These are phyloP conservation scores for Colletotrichum gigasporum DNA, from an alignment of 2,329 filamentous ascomycete species.

Conservation along the genomic window DNA sequence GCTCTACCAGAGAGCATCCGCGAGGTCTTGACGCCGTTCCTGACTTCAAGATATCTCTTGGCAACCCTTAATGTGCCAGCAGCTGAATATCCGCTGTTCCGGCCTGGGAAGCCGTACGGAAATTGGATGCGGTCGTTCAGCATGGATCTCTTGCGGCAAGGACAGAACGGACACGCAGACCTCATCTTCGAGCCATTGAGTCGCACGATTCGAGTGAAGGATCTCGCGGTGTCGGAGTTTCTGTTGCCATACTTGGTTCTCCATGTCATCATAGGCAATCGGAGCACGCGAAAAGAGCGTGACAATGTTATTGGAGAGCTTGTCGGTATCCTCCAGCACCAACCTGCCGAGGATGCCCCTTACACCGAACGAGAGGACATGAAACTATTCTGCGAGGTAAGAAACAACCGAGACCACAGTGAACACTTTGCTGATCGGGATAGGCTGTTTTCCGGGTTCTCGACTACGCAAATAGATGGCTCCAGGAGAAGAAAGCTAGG, in stretches of 20 bases:
- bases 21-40: slow-evolving; percentile 87
- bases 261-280: slow-evolving; percentile 81
- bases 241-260: slow-evolving; percentile 87
- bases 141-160: slow-evolving; percentile 82
- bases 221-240: slow-evolving; percentile 87
- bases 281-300: slow-evolving; percentile 67
- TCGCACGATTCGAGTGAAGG: slow-evolving; percentile 85
- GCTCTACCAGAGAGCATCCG: slow-evolving; percentile 79
- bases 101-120: slow-evolving; percentile 72
- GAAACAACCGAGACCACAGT: slow-evolving; percentile 33
- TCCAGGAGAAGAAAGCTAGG: slow-evolving; percentile 75
- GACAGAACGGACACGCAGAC: slow-evolving; percentile 76
- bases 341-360: slow-evolving; percentile 57
- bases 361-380: slow-evolving; percentile 77
- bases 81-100: slow-evolving; percentile 82
- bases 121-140: slow-evolving; percentile 86
- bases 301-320: slow-evolving; percentile 78
- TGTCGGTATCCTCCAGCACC: slow-evolving; percentile 75
- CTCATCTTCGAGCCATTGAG: slow-evolving; percentile 84
- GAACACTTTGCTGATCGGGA: neutral
- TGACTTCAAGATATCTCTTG: slow-evolving; percentile 84
- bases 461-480: slow-evolving; percentile 91
- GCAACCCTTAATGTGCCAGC: slow-evolving; percentile 66
- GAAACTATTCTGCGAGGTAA: slow-evolving; percentile 87
- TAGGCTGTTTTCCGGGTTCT: slow-evolving; percentile 89